A percentile compares a stretch with the other conserved stretches of the same genome.
These are phyloP conservation scores for Backusella sp. DNA, from an alignment of 192 early-diverging fungal genomes.

Conservation along the genomic window DNA sequence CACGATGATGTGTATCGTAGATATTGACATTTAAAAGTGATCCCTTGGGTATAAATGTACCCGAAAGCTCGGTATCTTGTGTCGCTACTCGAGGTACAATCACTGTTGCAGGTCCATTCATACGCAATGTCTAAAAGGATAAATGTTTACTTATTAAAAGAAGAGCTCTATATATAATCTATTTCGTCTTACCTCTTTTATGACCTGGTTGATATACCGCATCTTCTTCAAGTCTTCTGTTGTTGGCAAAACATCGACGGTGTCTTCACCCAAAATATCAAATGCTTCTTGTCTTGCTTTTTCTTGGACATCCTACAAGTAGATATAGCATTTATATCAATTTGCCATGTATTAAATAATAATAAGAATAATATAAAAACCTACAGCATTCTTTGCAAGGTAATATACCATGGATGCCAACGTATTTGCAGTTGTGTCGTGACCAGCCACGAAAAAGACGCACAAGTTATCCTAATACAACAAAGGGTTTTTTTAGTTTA, in stretches of 20 bases:
- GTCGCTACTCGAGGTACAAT: constrained; percentile 4
- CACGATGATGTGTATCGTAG: constrained; percentile 11
- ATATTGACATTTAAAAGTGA: constrained; percentile 15
- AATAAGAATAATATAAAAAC: constrained; percentile 38
- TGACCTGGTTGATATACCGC: constrained; percentile 46
- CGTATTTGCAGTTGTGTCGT: constrained; percentile 58
- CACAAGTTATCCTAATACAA: not conserved
- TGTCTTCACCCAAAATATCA: constrained; percentile 52
- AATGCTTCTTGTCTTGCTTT: constrained; percentile 55
- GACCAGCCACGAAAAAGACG: constrained; percentile 40
- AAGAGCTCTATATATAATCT: not conserved
- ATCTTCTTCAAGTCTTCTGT: constrained; percentile 52
- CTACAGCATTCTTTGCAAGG: constrained; percentile 46
- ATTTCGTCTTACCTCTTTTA: constrained; percentile 43
- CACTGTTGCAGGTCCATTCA: constrained; percentile 7
- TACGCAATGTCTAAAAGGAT: constrained; percentile 15
- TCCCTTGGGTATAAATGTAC: constrained; percentile 28
- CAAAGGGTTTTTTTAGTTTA: not conserved
- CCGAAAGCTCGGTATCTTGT: constrained; percentile 24
- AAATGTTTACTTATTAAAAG: not conserved
- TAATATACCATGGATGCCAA: constrained; percentile 46
- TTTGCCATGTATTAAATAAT: not conserved
- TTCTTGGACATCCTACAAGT: constrained; percentile 45
- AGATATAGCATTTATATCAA: not conserved
- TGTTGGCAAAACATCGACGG: constrained; percentile 46